phyloP scores from a whole-genome alignment of 1,284 basidiomycete genomes.

The Cystobasidium slooffiae region DNA sequence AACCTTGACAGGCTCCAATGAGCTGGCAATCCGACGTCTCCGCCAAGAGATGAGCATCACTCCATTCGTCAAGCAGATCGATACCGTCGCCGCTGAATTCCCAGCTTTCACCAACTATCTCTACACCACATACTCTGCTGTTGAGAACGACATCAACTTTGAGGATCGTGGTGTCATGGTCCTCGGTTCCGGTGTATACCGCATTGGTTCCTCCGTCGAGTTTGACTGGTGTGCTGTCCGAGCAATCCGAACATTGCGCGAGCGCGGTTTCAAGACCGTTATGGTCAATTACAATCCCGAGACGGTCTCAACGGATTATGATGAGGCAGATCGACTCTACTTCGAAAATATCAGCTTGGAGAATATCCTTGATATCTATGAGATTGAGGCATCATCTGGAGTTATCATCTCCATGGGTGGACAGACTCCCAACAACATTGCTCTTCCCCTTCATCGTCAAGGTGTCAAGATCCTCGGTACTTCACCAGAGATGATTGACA shows the following conservation, averaged over 20 bases:
- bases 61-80: slow-evolving; percentile 98
- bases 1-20: slow-evolving; percentile 76
- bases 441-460: slow-evolving; percentile 87
- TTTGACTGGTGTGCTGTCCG: slow-evolving; percentile 99
- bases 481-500: slow-evolving; percentile 99
- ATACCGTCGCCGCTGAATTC: slow-evolving; percentile 98
- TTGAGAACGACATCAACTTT: slow-evolving; percentile 88
- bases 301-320: slow-evolving; percentile 98
- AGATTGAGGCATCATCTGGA: slow-evolving; percentile 83
- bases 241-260: slow-evolving; percentile 90
- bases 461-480: slow-evolving; percentile 98
- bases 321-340: slow-evolving; percentile 96
- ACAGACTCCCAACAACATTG: slow-evolving; percentile 98
- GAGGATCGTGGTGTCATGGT: slow-evolving; percentile 94
- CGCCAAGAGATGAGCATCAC: slow-evolving; percentile 81
- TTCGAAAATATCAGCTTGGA: slow-evolving; percentile 98
- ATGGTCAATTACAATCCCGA: slow-evolving; percentile 99
- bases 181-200: slow-evolving; percentile 95
- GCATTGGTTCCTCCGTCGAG: slow-evolving; percentile 98
- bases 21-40: slow-evolving; percentile 82
- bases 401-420: slow-evolving; percentile 98
- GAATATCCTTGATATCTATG: slow-evolving; percentile 96
- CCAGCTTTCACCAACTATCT: slow-evolving; percentile 98
- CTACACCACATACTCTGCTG: slow-evolving; percentile 95
- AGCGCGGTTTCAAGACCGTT: slow-evolving; percentile 91